Conservation (phyloP, 352 stramenopile species). For the Phytopythium cucurbitacearum region DNA sequence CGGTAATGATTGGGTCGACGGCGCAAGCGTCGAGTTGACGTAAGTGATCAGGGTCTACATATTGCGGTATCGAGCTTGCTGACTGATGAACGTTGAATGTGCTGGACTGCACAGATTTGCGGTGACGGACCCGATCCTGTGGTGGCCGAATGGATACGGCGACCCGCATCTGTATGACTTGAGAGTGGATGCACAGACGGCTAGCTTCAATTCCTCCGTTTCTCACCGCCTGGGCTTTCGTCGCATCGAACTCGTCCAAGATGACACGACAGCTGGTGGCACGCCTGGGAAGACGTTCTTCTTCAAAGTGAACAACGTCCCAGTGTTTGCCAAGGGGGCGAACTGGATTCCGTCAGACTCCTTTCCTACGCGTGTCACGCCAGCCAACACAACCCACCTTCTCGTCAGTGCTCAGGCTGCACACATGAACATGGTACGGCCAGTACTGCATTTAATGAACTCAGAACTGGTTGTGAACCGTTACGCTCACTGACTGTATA, state of each 20-base stretch:
- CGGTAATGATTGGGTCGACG: constrained; percentile 10
- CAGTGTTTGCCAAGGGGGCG: constrained; percentile 69
- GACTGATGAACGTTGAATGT: constrained; percentile 3
- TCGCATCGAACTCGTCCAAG: constrained; percentile 52
- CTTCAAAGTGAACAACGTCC: constrained; percentile 65
- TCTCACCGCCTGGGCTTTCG: constrained; percentile 56
- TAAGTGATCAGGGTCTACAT: constrained; percentile 9
- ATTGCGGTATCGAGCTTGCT: background rate
- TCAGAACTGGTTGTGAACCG: background rate
- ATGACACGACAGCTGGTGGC: constrained; percentile 38
- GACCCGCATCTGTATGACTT: constrained; percentile 59
- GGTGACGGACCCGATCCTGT: constrained; percentile 49
- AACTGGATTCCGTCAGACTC: constrained; percentile 82
- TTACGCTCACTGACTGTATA: constrained; percentile 10
- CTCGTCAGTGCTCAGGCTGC: constrained; percentile 48
- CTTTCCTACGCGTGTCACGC: constrained; percentile 54
- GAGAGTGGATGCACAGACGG: constrained; percentile 28
- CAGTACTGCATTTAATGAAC: background rate
- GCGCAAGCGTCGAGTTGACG: constrained; percentile 24
- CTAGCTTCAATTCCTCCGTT: constrained; percentile 22
- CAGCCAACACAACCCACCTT: constrained; percentile 35
- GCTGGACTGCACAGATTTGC: constrained; percentile 22
- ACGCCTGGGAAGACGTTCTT: constrained; percentile 59
- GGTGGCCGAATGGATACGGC: constrained; percentile 70
- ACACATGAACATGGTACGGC: constrained; percentile 83